phyloP scores from a whole-genome alignment of 305 asterid species.

The Fraxinus velutina region DNA sequence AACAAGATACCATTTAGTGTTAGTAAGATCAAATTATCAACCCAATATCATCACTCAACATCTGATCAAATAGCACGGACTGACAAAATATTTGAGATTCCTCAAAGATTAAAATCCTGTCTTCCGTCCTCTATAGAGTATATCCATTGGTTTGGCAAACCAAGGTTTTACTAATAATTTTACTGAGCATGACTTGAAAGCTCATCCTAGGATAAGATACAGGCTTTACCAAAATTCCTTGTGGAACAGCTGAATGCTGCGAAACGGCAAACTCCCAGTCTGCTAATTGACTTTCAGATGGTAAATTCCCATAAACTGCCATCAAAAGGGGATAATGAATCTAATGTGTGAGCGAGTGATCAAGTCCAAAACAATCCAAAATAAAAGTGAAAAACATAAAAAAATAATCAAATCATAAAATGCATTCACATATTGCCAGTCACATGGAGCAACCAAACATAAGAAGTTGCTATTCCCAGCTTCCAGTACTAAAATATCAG shows the following conservation, averaged over 20 bases:
- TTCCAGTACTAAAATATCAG: background rate
- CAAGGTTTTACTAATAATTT: background rate
- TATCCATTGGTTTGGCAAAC: background rate
- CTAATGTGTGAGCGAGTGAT: background rate
- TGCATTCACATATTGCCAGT: background rate
- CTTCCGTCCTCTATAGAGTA: background rate
- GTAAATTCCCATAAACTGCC: conserved; percentile 92
- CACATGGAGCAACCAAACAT: background rate
- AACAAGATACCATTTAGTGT: background rate
- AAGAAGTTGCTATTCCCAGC: background rate
- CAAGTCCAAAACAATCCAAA: background rate
- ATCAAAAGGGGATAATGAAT: conserved; percentile 3
- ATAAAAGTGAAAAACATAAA: background rate
- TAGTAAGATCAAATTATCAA: background rate
- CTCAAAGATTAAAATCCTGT: background rate
- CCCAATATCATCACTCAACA: background rate
- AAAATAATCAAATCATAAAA: background rate
- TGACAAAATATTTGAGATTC: background rate
- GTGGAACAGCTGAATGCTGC: conserved; percentile 98
- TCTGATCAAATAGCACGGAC: background rate
- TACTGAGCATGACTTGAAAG: conserved; percentile 9
- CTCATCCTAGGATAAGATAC: conserved; percentile 9
- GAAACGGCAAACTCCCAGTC: conserved; percentile 96
- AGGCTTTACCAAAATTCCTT: conserved; percentile 75
- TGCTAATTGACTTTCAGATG: conserved; percentile 76